phyloP scores from a whole-genome alignment of 768 basidiomycete species.

The Xanthoconium purpureum region DNA sequence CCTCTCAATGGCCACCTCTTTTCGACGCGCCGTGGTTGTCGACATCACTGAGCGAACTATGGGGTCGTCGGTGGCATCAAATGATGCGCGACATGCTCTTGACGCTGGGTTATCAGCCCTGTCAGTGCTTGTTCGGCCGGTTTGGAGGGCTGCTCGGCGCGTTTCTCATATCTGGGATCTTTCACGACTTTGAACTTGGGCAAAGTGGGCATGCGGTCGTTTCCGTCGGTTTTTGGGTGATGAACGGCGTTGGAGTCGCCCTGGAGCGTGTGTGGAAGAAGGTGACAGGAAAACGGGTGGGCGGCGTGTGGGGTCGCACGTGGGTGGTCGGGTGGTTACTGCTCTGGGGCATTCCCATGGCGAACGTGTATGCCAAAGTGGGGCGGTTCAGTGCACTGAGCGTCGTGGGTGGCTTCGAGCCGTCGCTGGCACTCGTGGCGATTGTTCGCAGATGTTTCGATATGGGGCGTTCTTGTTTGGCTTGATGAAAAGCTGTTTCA shows the following conservation, averaged over 20 bases:
- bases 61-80: constrained; percentile 67
- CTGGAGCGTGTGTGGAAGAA: constrained; percentile 47
- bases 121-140: constrained; percentile 44
- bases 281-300: constrained; percentile 40
- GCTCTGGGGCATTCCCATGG: constrained; percentile 44
- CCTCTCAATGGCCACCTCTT: constrained; percentile 58
- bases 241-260: constrained; percentile 53
- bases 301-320: constrained; percentile 44
- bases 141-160: constrained; percentile 51
- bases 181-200: constrained; percentile 55
- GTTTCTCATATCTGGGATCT: constrained; percentile 54
- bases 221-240: constrained; percentile 50
- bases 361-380: constrained; percentile 34
- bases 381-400: constrained; percentile 13
- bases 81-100: constrained; percentile 56
- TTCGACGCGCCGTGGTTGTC: constrained; percentile 56
- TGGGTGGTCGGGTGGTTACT: constrained; percentile 53
- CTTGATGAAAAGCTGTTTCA: no score
- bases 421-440: constrained; percentile 29
- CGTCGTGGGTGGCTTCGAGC: constrained; percentile 14
- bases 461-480: background rate
- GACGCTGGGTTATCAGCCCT: constrained; percentile 44
- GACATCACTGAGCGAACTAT: constrained; percentile 58
- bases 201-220: constrained; percentile 41
- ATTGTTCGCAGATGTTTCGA: background rate